These are phyloP conservation scores for Pseudogymnoascus sp. DNA, from an alignment of 2,329 filamentous ascomycete species.

Conservation along the genomic window DNA sequence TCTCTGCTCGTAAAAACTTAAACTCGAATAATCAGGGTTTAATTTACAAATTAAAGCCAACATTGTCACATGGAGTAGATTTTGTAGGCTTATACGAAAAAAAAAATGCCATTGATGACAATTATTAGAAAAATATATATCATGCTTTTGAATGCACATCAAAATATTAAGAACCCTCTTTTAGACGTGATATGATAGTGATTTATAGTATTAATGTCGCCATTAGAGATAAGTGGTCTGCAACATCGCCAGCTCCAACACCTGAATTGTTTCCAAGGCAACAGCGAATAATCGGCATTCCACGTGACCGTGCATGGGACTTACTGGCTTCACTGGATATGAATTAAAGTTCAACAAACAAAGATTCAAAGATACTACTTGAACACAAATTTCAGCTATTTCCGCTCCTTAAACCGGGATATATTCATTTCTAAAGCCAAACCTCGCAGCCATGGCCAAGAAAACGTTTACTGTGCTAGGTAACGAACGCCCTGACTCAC, in stretches of 20 bases:
- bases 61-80: too few relatives aligned
- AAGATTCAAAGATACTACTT: not conserved
- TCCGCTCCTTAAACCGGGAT: not conserved
- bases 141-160: not conserved
- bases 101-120: not conserved
- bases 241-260: not conserved
- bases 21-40: not conserved
- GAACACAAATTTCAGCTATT: not conserved
- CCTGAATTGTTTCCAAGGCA: conserved; percentile 2
- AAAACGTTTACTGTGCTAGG: not conserved
- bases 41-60: not conserved
- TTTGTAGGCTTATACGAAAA: too few relatives aligned
- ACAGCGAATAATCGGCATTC: not conserved
- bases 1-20: not conserved
- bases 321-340: not conserved
- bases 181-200: not conserved
- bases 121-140: not conserved
- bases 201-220: not conserved
- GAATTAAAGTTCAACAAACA: not conserved
- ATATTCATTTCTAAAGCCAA: not conserved
- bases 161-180: not conserved
- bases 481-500: not conserved
- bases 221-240: not conserved
- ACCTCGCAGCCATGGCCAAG: not conserved
- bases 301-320: not conserved